Conservation (phyloP, 2,329 filamentous ascomycete genomes). For the Spiromastix sp. region DNA sequence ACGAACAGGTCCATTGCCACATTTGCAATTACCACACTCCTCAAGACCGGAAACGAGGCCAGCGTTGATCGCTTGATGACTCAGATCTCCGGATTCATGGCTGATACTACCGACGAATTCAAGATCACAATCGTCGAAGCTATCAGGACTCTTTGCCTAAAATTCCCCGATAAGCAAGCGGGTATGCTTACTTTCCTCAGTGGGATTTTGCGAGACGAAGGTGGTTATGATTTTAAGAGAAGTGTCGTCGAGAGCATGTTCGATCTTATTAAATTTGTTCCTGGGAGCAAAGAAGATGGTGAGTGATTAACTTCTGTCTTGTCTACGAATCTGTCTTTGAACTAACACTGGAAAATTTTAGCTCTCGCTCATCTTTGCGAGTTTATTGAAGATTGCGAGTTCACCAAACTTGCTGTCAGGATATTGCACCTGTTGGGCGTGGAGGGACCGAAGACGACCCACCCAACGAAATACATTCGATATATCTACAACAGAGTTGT, state of each 20-base stretch:
- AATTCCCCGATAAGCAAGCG: slow-evolving; percentile 96
- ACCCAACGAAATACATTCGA: slow-evolving; percentile 96
- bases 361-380: slow-evolving; percentile 93
- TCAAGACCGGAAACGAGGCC: slow-evolving; percentile 96
- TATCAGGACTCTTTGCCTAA: slow-evolving; percentile 89
- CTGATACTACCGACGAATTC: slow-evolving; percentile 97
- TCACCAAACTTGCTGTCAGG: slow-evolving; percentile 91
- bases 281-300: slow-evolving; percentile 64
- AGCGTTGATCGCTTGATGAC: slow-evolving; percentile 97
- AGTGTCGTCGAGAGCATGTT: slow-evolving; percentile 99
- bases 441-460: slow-evolving; percentile 88
- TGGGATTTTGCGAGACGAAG: slow-evolving; percentile 91
- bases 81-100: slow-evolving; percentile 97
- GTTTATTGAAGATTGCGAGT: slow-evolving; percentile 99
- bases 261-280: slow-evolving; percentile 97
- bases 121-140: slow-evolving; percentile 99
- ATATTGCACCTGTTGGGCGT: slow-evolving; percentile 89
- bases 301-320: slow-evolving; percentile 11
- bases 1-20: slow-evolving; percentile 95
- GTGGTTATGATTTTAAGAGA: slow-evolving; percentile 96
- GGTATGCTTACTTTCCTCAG: slow-evolving; percentile 96
- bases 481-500: slow-evolving; percentile 99
- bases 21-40: slow-evolving; percentile 92
- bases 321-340: background rate
- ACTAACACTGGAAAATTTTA: slow-evolving; percentile 14